Evolutionary conservation across 2,329 filamentous ascomycete species (phyloP), one percentile per base, ranked within the genome.

Genomic region (Calonectria fujianensis): DNA sequence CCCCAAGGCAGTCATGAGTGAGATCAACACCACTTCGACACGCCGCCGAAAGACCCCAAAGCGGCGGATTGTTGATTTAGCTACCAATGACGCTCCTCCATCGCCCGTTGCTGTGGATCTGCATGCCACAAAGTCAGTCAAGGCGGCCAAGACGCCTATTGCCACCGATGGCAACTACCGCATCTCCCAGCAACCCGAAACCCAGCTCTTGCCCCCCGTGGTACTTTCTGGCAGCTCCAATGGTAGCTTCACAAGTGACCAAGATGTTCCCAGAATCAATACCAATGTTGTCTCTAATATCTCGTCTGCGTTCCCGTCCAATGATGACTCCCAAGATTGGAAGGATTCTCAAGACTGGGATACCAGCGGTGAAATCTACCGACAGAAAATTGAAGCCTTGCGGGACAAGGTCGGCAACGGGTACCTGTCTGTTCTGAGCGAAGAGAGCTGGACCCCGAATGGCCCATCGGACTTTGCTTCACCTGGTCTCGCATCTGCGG

Each of bases 371-470:
- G 95, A 97, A 81, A 88, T 95, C 10, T 98, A 98, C 85, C 92
- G 94, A 72, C 94, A 94, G 83, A 97, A 97, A 84, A 94, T 98
- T 70, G 96, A 98, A 84, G 93, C 94, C 4, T 87, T 98, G 69
- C 93, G 96, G 75, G 94, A 94, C 81, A 95, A 96, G 81, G 93
- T 98, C 77, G 96, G 96, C 39, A 95, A 93, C 80, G 94, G 93
- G 48, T 99, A 98, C 90, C 90, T 99, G 50, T 96, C 93, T 76
- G 95, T 94, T 18, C 88, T 98, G 66, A 94, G 94, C 74, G 96
- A 98, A 80, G 94, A 97, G 83, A 89, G 86, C 52, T 93, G 91
- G 91, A 89, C 54, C 39, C 61, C 79, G 20, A 80, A 74, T 18
- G 76, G 71, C 13, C 69, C 78, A n/a, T 24, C 80, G 63, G 80